Conservation (phyloP, 2,329 filamentous ascomycete species). For the Hypoxylon sp. region DNA sequence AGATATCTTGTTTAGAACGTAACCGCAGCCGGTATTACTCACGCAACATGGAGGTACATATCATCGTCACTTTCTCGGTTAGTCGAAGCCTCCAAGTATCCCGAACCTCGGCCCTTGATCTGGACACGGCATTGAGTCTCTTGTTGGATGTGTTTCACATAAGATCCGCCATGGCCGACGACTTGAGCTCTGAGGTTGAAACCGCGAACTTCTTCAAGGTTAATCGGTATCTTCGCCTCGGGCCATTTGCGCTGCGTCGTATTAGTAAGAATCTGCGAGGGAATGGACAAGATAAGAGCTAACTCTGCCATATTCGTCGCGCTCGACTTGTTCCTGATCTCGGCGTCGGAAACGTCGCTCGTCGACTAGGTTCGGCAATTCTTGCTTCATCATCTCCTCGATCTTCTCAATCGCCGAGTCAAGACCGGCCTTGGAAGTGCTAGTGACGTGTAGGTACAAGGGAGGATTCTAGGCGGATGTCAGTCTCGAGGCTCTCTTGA, state of each 20-base stretch:
- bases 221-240: slow-evolving; percentile 91
- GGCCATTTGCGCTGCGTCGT: slow-evolving; percentile 92
- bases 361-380: slow-evolving; percentile 93
- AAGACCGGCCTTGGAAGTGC: slow-evolving; percentile 88
- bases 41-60: slow-evolving; percentile 97
- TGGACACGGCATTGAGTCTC: slow-evolving; percentile 96
- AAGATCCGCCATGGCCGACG: slow-evolving; percentile 90
- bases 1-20: slow-evolving; percentile 39
- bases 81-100: slow-evolving; percentile 90
- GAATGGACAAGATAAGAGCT: slow-evolving; percentile 39
- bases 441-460: slow-evolving; percentile 93
- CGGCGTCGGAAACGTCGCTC: slow-evolving; percentile 89
- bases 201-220: slow-evolving; percentile 87
- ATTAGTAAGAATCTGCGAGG: slow-evolving; percentile 26
- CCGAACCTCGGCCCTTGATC: slow-evolving; percentile 95
- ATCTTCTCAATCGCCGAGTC: slow-evolving; percentile 88
- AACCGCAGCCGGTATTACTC: slow-evolving; percentile 51
- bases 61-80: slow-evolving; percentile 90
- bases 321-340: slow-evolving; percentile 81
- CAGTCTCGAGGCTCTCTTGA: slow-evolving; percentile 6
- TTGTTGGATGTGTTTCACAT: slow-evolving; percentile 97
- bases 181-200: slow-evolving; percentile 98
- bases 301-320: slow-evolving; percentile 90
- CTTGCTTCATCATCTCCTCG: slow-evolving; percentile 94
- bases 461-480: slow-evolving; percentile 75